Conservation (phyloP, 1,284 basidiomycete genomes). For the Fomitopsis schrenkii region DNA sequence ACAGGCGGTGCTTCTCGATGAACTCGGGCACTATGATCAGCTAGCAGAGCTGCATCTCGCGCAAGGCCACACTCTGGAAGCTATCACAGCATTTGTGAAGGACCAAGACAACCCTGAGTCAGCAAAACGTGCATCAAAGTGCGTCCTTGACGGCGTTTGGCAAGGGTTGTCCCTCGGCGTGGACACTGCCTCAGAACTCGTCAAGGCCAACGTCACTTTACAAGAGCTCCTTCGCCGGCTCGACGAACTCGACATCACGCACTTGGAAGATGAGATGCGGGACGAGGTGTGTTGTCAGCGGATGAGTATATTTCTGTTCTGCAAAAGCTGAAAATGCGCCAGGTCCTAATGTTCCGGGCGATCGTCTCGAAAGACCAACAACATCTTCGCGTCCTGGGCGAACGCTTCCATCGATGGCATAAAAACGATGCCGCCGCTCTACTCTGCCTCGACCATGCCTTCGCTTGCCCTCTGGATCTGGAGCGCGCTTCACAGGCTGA, state of each 20-base stretch:
- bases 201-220: slow-evolving; percentile 6
- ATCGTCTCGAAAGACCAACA: slow-evolving; percentile 25
- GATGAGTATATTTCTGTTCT: not conserved
- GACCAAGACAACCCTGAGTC: slow-evolving; percentile 22
- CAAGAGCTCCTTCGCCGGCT: slow-evolving; percentile 11
- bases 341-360: slow-evolving; percentile 38
- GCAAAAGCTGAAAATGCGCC: not conserved
- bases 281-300: slow-evolving; percentile 16
- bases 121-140: slow-evolving; percentile 15
- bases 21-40: slow-evolving; percentile 39
- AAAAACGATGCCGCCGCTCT: slow-evolving; percentile 3
- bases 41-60: slow-evolving; percentile 53
- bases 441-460: slow-evolving; percentile 41
- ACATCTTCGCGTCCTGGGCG: slow-evolving; percentile 25
- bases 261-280: slow-evolving; percentile 1
- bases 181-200: slow-evolving; percentile 4
- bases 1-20: slow-evolving; percentile 45
- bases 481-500: slow-evolving; percentile 16
- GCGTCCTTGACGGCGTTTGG: slow-evolving; percentile 27
- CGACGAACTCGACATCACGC: not conserved
- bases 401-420: slow-evolving; percentile 4
- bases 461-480: slow-evolving; percentile 20
- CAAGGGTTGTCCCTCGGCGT: slow-evolving; percentile 23
- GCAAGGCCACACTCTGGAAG: slow-evolving; percentile 46
- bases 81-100: slow-evolving; percentile 41